phyloP scores from a whole-genome alignment of 257 asterid genomes.

The Datura wrightii region DNA sequence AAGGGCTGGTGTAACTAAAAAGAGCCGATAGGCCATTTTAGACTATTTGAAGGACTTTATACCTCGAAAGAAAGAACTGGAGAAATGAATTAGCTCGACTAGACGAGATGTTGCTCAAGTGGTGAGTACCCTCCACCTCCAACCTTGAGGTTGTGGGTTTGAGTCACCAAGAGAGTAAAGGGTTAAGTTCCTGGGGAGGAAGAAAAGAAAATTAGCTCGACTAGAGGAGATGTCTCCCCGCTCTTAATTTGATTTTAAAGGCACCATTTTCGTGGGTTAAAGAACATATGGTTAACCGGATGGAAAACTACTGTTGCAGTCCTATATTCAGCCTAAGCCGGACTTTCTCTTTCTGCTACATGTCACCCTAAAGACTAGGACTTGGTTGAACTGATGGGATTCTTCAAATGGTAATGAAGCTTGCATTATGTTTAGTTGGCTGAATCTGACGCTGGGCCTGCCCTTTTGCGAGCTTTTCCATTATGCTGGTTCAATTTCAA shows the following conservation, averaged over 20 bases:
- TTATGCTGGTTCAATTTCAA: neutral
- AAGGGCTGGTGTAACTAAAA: neutral
- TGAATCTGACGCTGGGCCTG: neutral
- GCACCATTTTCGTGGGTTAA: neutral
- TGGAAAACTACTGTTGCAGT: neutral
- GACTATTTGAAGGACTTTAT: neutral
- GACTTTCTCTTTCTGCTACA: neutral
- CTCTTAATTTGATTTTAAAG: neutral
- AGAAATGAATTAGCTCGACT: neutral
- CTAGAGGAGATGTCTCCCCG: neutral
- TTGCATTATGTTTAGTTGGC: neutral
- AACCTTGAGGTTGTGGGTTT: neutral
- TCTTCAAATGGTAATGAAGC: constrained; percentile 8
- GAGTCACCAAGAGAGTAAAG: neutral
- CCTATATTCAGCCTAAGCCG: neutral
- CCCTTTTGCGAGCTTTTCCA: neutral
- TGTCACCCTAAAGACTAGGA: neutral
- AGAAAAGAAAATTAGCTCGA: neutral
- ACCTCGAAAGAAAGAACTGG: neutral
- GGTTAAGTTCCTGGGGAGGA: neutral
- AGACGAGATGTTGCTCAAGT: constrained; percentile 1
- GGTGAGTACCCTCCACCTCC: neutral
- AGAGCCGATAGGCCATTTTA: neutral
- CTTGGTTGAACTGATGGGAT: constrained; percentile 8
- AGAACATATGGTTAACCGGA: constrained; percentile 10